Evolutionary conservation across 2,329 filamentous ascomycete genomes (phyloP).

Genomic region (Sclerotinia sclerotiorum): DNA sequence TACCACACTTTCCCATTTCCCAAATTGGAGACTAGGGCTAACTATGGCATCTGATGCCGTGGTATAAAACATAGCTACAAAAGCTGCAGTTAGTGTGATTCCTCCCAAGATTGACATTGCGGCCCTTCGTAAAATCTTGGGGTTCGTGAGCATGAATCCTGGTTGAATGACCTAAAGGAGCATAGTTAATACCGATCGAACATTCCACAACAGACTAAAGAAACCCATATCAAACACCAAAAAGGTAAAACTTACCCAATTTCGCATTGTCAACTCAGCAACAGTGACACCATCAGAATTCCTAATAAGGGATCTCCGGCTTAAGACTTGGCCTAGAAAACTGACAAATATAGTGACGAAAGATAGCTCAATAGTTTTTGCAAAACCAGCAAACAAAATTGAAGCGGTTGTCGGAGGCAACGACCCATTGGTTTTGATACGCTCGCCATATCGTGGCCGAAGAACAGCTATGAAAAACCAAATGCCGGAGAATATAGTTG

Average conservation of each 20-base stretch:
- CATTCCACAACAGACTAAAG: neutral
- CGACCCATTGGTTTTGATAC: conserved; percentile 52
- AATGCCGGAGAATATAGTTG: conserved; percentile 62
- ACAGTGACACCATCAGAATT: conserved; percentile 66
- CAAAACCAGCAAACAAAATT: conserved; percentile 65
- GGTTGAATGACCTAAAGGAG: conserved; percentile 71
- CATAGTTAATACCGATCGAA: conserved; percentile 56
- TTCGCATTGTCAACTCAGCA: conserved; percentile 75
- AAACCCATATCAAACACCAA: neutral
- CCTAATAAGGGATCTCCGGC: conserved; percentile 63
- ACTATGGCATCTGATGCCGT: conserved; percentile 75
- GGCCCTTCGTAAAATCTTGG: conserved; percentile 62
- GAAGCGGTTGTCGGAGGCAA: conserved; percentile 64
- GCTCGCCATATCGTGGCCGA: conserved; percentile 61
- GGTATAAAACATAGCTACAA: conserved; percentile 71
- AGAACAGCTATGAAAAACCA: conserved; percentile 63
- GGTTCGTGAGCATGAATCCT: conserved; percentile 70
- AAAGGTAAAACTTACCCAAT: conserved; percentile 50
- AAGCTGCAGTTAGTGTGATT: conserved; percentile 62
- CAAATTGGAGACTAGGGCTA: conserved; percentile 66
- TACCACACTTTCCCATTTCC: conserved; percentile 49
- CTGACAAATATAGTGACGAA: conserved; percentile 77
- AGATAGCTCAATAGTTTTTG: conserved; percentile 74
- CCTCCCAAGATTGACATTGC: conserved; percentile 62
- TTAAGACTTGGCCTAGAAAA: conserved; percentile 72